A percentile compares a stretch with the other conserved stretches of the same genome.
phyloP scores from a whole-genome alignment of 1,139 yeast genomes.

The Torulaspora pretoriensis region DNA sequence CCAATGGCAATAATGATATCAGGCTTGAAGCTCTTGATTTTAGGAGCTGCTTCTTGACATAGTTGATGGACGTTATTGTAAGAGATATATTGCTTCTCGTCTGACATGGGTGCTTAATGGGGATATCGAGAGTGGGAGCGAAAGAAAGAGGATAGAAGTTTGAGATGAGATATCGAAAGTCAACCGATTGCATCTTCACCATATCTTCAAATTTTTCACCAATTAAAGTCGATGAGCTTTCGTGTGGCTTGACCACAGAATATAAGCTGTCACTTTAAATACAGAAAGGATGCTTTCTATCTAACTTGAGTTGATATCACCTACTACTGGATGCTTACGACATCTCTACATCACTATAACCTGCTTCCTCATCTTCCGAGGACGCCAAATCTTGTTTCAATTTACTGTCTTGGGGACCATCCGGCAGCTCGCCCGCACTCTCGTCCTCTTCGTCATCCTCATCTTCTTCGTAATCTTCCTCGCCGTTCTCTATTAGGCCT shows the following conservation, averaged over 20 bases:
- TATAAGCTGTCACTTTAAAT: neutral
- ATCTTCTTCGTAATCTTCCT: constrained; percentile 32
- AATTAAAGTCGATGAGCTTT: neutral
- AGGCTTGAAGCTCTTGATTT: constrained; percentile 45
- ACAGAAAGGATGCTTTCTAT: neutral
- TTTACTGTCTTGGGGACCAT: neutral
- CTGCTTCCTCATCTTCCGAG: constrained; percentile 33
- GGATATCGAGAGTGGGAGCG: neutral
- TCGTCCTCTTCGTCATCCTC: constrained; percentile 34
- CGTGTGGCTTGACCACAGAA: neutral
- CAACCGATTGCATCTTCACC: neutral
- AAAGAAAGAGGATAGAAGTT: neutral
- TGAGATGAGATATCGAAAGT: neutral
- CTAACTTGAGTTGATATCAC: neutral
- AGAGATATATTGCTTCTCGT: constrained; percentile 52
- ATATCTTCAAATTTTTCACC: neutral
- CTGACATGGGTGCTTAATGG: constrained; percentile 23
- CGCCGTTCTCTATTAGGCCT: constrained; percentile 40
- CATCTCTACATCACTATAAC: constrained; percentile 37
- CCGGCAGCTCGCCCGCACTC: constrained; percentile 13
- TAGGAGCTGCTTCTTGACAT: constrained; percentile 52
- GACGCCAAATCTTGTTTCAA: neutral
- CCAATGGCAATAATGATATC: constrained; percentile 64
- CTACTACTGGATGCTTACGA: constrained; percentile 7
- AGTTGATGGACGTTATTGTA: constrained; percentile 60